phyloP scores from a whole-genome alignment of 1,284 basidiomycete species.

The Macrocybe sp. region DNA sequence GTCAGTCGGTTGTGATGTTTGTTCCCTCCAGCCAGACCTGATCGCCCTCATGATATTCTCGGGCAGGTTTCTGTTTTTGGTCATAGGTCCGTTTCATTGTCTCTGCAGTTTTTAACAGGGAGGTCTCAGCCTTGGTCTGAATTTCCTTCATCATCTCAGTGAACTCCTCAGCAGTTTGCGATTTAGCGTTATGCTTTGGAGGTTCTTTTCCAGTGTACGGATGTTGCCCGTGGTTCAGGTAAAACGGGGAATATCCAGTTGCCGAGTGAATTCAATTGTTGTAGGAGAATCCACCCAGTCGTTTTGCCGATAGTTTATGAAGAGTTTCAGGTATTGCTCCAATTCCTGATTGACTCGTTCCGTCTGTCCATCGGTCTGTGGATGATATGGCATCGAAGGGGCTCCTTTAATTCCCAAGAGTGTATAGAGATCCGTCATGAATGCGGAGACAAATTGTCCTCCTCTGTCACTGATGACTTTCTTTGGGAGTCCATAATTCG shows the following conservation, averaged over 20 bases:
- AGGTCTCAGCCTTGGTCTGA: background rate
- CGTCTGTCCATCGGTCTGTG: conserved; percentile 28
- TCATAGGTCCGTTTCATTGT: background rate
- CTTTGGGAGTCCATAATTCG: conserved; percentile 18
- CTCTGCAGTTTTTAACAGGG: background rate
- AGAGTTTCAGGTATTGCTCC: conserved; percentile 22
- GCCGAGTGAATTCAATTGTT: conserved; percentile 9
- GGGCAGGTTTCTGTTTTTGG: background rate
- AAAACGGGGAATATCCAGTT: conserved; percentile 3
- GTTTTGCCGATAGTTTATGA: conserved; percentile 11
- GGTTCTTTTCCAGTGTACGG: background rate
- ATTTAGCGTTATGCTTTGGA: background rate
- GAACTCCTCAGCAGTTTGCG: background rate
- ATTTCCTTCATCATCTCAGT: background rate
- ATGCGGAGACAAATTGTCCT: conserved; percentile 16
- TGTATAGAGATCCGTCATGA: conserved; percentile 18
- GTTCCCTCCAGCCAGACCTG: background rate
- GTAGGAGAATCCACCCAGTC: conserved; percentile 15
- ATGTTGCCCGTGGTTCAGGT: background rate
- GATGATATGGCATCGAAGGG: conserved; percentile 27
- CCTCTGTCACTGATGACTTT: conserved; percentile 24
- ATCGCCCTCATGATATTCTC: background rate
- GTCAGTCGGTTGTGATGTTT: background rate
- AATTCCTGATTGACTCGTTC: conserved; percentile 28
- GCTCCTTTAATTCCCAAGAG: conserved; percentile 17